These are phyloP conservation scores for Geotrichum candidum DNA, from an alignment of 1,139 yeast genomes.

Conservation along the genomic window DNA sequence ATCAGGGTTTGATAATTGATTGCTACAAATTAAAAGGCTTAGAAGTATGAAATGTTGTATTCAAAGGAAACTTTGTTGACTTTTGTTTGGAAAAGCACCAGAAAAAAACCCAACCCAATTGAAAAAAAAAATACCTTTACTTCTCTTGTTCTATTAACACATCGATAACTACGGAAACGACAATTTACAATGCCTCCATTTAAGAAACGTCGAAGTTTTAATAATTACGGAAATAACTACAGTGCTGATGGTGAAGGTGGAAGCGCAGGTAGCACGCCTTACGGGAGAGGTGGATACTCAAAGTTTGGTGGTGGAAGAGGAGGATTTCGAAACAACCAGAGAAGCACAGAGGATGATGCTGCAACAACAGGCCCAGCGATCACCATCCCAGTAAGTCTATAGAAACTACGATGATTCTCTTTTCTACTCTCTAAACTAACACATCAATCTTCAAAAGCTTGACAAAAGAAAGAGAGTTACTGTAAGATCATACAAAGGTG, in stretches of 20 bases:
- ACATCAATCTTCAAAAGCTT: conserved; percentile 32
- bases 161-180: not conserved
- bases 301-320: conserved; percentile 10
- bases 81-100: not conserved
- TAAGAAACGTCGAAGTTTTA: conserved; percentile 5
- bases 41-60: not conserved
- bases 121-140: not conserved
- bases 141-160: not conserved
- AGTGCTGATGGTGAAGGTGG: not conserved
- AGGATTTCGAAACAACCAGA: not conserved
- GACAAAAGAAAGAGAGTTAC: conserved; percentile 68
- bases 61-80: not conserved
- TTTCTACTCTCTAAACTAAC: not conserved
- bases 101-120: not conserved
- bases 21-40: not conserved
- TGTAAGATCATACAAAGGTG: conserved; percentile 61
- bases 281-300: conserved; percentile 9
- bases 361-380: conserved; percentile 12
- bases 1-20: conserved; percentile 10
- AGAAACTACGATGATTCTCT: not conserved
- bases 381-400: conserved; percentile 13
- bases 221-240: conserved; percentile 1
- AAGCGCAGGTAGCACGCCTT: conserved; percentile 5
- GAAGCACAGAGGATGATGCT: conserved; percentile 4
- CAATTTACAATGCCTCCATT: conserved; percentile 11